Evolutionary conservation across 768 basidiomycete genomes (phyloP), one percentile per base, ranked within the genome.

Genomic region (Calocybe gangraenosa): DNA sequence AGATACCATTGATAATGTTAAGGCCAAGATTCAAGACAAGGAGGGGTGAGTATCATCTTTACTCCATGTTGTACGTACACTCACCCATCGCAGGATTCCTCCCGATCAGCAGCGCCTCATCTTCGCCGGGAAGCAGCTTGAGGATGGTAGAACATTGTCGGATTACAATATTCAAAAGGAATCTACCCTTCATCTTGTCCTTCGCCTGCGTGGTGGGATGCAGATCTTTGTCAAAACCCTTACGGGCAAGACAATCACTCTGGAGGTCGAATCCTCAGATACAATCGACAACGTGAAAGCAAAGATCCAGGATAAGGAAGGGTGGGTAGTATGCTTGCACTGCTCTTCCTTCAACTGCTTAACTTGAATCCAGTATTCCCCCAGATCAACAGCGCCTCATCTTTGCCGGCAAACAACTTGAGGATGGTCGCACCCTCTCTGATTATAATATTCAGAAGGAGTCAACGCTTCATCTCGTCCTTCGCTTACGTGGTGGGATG

Each of bases 391-490:
- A 94, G 61, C 91, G 93, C 51, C 69, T 95, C n/a, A 95, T 95
- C 72, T 95, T 94, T 52, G 92, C 92, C 37, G 92, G 92, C 49
- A 94, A 95, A 70, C 92, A 94, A 64, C 79, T 96, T 20, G 92
- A 95, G 64, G 93, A 96, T 58, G 93, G 93, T 3, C 84, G 92
- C 39, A 95, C 88, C 3, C 74, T 92, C 0, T 87, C 86, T 7
- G 88, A 89, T 54, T 91, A 92, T 63, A 91, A 92, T 63, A 93
- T 95, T 55, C 92, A 95, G 78, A 94, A 94, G 73, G 92, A 95
- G 70, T 89, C 85, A 0, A 94, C 92, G 31, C 84, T 95, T 42
- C 92, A 94, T 58, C 78, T 71, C 57, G 90, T 93, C 19, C 80
- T 94, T 22, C 87, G 92, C 65, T 81, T 95, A n/a, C 86, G 90